Evolutionary conservation across 2,329 filamentous ascomycete species (phyloP).

Genomic region (Drechslerella dactyloides): DNA sequence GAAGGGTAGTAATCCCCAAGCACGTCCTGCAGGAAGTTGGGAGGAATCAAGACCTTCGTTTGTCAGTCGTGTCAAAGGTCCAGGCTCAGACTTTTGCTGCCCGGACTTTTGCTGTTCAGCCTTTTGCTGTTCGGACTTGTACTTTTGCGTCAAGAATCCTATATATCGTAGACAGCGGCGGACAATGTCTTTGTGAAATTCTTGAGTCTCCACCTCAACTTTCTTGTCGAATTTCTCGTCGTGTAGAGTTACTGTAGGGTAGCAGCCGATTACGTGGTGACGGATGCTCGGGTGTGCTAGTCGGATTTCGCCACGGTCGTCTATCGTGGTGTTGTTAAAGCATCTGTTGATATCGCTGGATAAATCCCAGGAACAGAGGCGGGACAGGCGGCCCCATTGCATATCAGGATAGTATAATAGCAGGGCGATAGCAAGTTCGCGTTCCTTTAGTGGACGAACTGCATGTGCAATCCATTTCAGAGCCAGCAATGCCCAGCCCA

Average conservation of each 20-base stretch:
- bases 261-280: constrained; percentile 1
- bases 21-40: not conserved
- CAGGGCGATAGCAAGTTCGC: not conserved
- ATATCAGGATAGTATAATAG: constrained; percentile 1
- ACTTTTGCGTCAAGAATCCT: not conserved
- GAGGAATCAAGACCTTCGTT: not conserved
- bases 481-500: not conserved
- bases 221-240: not conserved
- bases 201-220: not conserved
- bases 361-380: constrained; percentile 4
- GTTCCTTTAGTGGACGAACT: not conserved
- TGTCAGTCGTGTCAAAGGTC: not conserved
- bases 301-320: not conserved
- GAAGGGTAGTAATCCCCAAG: not conserved
- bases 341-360: not conserved
- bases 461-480: constrained; percentile 1
- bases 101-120: no score
- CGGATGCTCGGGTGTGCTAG: not conserved
- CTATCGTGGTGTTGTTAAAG: not conserved
- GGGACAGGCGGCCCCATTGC: not conserved
- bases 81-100: not conserved
- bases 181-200: not conserved
- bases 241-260: not conserved
- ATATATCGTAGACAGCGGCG: not conserved
- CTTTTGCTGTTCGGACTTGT: no score